Base-by-base conservation (phyloP, 2,329 filamentous ascomycete species). In the Diaporthe citrichinensis region DNA sequence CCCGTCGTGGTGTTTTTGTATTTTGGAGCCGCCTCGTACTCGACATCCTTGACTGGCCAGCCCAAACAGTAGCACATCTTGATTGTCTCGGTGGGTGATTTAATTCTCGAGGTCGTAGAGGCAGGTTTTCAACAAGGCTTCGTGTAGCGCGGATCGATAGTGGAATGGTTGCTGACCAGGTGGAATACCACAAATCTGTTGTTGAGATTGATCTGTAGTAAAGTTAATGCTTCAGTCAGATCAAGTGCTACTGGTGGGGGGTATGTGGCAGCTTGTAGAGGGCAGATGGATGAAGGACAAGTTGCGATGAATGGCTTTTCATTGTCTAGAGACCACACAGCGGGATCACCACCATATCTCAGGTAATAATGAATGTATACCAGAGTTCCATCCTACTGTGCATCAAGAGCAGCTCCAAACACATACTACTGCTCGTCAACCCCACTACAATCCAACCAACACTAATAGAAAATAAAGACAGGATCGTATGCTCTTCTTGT, bases 61-160 rank as follows among this genome's bases (percentile, higher is more conserved):
- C 79, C 87, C 89, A 7, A 34, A n/a, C 61, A 87, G 85, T n/a
- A 90, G 79, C 89, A 91, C 89, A 91, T 90, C 9, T 67, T 82
- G 79, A 23, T 44, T 34, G 5, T 34, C 61, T 65, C 17, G 39
- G 17, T 46, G 36, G 49, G 51, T 41, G 28, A 4, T 6, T 39
- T 8, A 25, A 25, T 17, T 41, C 23, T 55, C 2, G 17, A 44
- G 44, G 34, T 55, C 9, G 61, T 4, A 62, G 14, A 5, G 23
- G 15, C 10, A 34, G 28, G 9, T 28, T 25, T 12, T 46, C 44
- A 12, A 23, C 34, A 55, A 53, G 36, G 31, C 14, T 20, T 36
- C n/a, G 34, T 25, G 23, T 14, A 39, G 5, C 4, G 8, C 20
- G n/a, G 5, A 20, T 69, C 1, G 34, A 12, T 49, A 41, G 34